A percentile compares a stretch with the other conserved stretches of the same genome.
These are phyloP conservation scores for Avena eriantha DNA, from an alignment of 176 grass and related monocot genomes.

Conservation along the genomic window DNA sequence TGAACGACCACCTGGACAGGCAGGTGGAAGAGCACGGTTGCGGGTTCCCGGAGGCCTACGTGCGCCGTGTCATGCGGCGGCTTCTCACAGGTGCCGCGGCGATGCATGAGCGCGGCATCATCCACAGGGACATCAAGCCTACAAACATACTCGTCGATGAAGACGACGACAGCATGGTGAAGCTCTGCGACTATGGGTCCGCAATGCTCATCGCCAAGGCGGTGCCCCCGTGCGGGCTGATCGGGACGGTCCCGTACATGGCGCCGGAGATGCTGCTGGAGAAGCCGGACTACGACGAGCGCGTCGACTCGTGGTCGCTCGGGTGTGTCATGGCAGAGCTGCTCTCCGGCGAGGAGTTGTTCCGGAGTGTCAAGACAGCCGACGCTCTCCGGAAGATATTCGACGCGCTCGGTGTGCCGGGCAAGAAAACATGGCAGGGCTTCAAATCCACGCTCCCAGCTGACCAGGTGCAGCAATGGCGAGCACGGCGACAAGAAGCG, in stretches of 20 bases:
- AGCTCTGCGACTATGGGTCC: slow-evolving; percentile 51
- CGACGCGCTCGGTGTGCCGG: background rate
- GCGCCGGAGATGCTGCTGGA: no score
- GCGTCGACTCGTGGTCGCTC: slow-evolving; percentile 48
- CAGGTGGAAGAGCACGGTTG: background rate
- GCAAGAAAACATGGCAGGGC: background rate
- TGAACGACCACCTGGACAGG: background rate
- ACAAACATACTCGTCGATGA: slow-evolving; percentile 41
- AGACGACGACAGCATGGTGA: background rate
- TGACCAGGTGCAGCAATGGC: background rate
- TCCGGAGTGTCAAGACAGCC: background rate
- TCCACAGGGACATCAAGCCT: slow-evolving; percentile 55
- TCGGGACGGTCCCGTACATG: background rate
- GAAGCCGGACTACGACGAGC: no score
- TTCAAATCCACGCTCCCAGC: background rate
- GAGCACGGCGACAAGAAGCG: background rate
- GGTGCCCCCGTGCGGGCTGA: slow-evolving; percentile 17
- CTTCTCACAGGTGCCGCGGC: slow-evolving; percentile 14
- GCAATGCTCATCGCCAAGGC: slow-evolving; percentile 7
- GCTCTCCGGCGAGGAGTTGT: slow-evolving; percentile 26
- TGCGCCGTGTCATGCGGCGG: slow-evolving; percentile 29
- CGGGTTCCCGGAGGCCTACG: slow-evolving; percentile 20
- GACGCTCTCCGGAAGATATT: slow-evolving; percentile 34
- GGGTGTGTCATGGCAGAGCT: slow-evolving; percentile 56
- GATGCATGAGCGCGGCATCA: background rate